phyloP scores from a whole-genome alignment of 2,329 filamentous ascomycete species.

The Hypoxylon sp. region DNA sequence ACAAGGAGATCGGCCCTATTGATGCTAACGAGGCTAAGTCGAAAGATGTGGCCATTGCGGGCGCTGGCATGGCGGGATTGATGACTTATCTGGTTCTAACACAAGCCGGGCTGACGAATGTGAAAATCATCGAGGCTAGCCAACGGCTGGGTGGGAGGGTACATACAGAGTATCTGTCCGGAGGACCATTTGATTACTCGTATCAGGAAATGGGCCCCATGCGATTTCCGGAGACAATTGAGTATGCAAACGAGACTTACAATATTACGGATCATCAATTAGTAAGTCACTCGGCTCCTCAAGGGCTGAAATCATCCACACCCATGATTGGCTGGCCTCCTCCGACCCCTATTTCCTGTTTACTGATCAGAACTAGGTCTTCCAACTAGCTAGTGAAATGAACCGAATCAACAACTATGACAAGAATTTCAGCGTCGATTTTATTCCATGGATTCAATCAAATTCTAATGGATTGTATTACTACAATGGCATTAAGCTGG shows the following conservation, averaged over 20 bases:
- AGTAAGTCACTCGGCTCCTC: slow-evolving; percentile 49
- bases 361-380: slow-evolving; percentile 57
- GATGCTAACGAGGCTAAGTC: slow-evolving; percentile 69
- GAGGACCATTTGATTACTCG: slow-evolving; percentile 72
- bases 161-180: slow-evolving; percentile 73
- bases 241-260: slow-evolving; percentile 68
- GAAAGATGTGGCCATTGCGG: slow-evolving; percentile 74
- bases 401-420: slow-evolving; percentile 71
- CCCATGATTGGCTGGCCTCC: neutral
- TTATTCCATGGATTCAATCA: slow-evolving; percentile 74
- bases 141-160: slow-evolving; percentile 74
- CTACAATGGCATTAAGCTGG: slow-evolving; percentile 62
- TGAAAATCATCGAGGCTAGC: slow-evolving; percentile 73
- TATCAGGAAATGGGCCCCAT: slow-evolving; percentile 79
- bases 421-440: slow-evolving; percentile 66
- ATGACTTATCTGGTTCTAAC: slow-evolving; percentile 69
- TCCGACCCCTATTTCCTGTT: neutral
- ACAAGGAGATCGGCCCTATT: slow-evolving; percentile 66
- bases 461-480: slow-evolving; percentile 69
- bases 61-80: slow-evolving; percentile 75
- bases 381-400: slow-evolving; percentile 72
- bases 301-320: no score
- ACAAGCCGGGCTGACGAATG: slow-evolving; percentile 69
- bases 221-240: slow-evolving; percentile 70
- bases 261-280: slow-evolving; percentile 75